Percentiles rank a stretch among this genome's conserved stretches.
Conservation (phyloP, 225 moss, liverwort and hornwort species). For the Marchantia polymorpha region DNA sequence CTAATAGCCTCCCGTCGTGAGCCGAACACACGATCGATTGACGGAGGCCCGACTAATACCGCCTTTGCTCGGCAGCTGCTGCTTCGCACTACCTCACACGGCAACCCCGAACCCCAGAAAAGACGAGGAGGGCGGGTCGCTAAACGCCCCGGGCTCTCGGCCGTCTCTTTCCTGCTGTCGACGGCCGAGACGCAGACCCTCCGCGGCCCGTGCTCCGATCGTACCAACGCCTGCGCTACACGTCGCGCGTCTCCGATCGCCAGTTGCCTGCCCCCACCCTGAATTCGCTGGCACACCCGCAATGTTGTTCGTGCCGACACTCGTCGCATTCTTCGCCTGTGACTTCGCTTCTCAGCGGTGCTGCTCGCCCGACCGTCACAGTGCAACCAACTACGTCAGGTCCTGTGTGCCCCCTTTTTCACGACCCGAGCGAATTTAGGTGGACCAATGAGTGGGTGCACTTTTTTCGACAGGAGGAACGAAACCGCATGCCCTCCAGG, state of each 20-base stretch:
- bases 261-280: not conserved
- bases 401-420: not conserved
- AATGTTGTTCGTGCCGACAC: not conserved
- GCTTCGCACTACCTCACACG: not conserved
- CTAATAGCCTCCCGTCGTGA: not conserved
- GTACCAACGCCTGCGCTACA: not conserved
- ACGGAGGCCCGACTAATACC: not conserved
- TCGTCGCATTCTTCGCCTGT: not conserved
- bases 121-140: not conserved
- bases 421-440: not conserved
- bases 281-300: not conserved
- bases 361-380: not conserved
- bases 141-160: too few relatives aligned
- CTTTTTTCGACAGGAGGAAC: not conserved
- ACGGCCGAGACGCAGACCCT: not conserved
- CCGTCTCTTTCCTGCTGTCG: not conserved
- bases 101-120: conserved; percentile 4
- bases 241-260: conserved; percentile 20
- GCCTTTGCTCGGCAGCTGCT: not conserved
- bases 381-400: not conserved
- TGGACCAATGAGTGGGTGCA: not conserved
- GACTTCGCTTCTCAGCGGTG: not conserved
- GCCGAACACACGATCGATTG: not conserved
- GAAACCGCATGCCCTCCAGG: not conserved
- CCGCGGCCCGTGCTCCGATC: not conserved